Conservation (phyloP, 2,329 filamentous ascomycete species). For the Cladobotryum protrusum region DNA sequence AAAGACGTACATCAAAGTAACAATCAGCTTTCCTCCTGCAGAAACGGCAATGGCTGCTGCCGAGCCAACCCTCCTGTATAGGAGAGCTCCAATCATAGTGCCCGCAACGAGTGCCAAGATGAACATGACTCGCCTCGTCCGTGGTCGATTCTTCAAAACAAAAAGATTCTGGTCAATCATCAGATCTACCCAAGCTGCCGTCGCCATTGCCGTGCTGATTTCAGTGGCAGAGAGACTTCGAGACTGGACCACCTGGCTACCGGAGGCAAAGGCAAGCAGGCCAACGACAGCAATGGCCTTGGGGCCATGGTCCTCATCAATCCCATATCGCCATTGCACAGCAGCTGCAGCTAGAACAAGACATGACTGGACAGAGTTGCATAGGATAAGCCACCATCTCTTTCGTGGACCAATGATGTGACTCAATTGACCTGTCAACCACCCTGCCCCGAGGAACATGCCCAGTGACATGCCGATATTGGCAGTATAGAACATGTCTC, state of each 20-base stretch:
- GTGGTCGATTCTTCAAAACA: conserved; percentile 37
- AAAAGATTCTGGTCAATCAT: conserved; percentile 49
- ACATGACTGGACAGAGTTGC: conserved; percentile 48
- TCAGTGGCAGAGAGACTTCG: conserved; percentile 51
- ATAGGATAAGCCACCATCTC: conserved; percentile 48
- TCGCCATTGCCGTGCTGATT: conserved; percentile 60
- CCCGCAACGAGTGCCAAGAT: conserved; percentile 41
- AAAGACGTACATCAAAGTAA: conserved; percentile 17
- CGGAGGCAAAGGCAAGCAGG: conserved; percentile 49
- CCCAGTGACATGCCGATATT: conserved; percentile 52
- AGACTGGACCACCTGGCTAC: conserved; percentile 53
- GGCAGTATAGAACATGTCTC: conserved; percentile 42
- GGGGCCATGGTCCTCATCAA: conserved; percentile 26
- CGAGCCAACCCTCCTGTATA: conserved; percentile 27
- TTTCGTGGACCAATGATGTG: conserved; percentile 45
- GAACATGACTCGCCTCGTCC: conserved; percentile 46
- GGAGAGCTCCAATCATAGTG: conserved; percentile 44
- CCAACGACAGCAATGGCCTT: conserved; percentile 40
- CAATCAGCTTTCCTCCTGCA: conserved; percentile 20
- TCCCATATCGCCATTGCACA: conserved; percentile 39
- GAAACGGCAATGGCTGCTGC: conserved; percentile 19
- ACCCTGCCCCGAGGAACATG: conserved; percentile 49
- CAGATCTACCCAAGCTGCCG: conserved; percentile 56
- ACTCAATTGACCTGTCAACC: conserved; percentile 50
- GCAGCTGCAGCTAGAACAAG: conserved; percentile 48